phyloP scores from a whole-genome alignment of 2,329 filamentous ascomycete species.

The Venturia effusa region DNA sequence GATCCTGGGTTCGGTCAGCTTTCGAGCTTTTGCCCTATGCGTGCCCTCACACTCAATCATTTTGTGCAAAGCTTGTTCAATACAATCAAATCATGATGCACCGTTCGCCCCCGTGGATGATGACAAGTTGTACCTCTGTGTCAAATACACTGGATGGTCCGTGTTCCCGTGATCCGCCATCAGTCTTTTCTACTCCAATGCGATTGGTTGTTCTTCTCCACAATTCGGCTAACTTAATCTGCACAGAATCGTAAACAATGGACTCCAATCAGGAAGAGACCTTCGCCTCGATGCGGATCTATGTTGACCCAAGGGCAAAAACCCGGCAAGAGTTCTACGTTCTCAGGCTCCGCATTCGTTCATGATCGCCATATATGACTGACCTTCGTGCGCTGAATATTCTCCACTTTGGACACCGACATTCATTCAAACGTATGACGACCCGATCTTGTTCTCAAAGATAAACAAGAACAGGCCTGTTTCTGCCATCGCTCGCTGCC shows the following conservation, averaged over 20 bases:
- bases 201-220: not conserved
- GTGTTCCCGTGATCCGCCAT: no score
- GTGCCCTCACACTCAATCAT: no score
- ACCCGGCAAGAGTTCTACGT: not conserved
- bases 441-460: not conserved
- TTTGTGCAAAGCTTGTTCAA: no score
- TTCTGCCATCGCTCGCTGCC: not conserved
- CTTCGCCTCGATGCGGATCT: not conserved
- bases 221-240: not conserved
- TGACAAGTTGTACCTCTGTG: no score
- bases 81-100: no score
- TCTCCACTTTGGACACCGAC: not conserved
- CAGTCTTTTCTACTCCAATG: no score
- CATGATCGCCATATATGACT: not conserved
- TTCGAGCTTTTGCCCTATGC: no score
- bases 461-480: not conserved
- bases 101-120: no score
- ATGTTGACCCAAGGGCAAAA: not conserved
- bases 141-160: no score
- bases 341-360: not conserved
- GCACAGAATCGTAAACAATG: not conserved
- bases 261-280: not conserved
- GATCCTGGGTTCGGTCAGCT: no score
- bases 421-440: not conserved
- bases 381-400: not conserved